These are phyloP conservation scores for Tylopilus plumbeoviolaceoides DNA, from an alignment of 768 basidiomycete genomes.

Conservation along the genomic window DNA sequence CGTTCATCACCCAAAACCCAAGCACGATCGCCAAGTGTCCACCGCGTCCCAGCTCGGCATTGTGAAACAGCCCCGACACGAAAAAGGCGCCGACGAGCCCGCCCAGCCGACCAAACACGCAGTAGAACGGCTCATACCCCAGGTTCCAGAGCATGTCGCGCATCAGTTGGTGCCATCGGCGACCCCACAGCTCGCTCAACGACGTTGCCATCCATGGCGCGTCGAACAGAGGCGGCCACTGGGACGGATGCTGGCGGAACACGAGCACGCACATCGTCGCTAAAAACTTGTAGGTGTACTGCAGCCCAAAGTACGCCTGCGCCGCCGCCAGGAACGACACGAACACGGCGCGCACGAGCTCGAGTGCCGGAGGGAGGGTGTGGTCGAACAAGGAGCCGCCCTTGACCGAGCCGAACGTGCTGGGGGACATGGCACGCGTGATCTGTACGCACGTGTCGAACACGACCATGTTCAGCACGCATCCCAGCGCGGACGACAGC, in stretches of 20 bases:
- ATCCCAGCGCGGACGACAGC: background rate
- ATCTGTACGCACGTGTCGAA: conserved; percentile 15
- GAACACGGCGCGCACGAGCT: conserved; percentile 36
- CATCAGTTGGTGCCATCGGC: conserved; percentile 65
- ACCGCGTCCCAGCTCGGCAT: conserved; percentile 46
- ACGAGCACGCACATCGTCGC: conserved; percentile 44
- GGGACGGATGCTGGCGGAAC: conserved; percentile 42
- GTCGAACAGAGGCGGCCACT: conserved; percentile 63
- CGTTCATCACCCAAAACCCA: conserved; percentile 55
- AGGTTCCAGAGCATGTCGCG: conserved; percentile 49
- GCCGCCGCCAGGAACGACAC: conserved; percentile 44
- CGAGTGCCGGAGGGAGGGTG: conserved; percentile 28
- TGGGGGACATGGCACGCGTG: conserved; percentile 33
- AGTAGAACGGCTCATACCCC: conserved; percentile 42
- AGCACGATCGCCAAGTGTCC: conserved; percentile 38
- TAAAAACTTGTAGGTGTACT: conserved; percentile 37
- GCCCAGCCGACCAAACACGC: conserved; percentile 46
- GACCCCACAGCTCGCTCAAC: conserved; percentile 57
- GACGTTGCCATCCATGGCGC: conserved; percentile 55
- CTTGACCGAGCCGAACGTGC: conserved; percentile 32
- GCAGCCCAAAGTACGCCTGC: conserved; percentile 43
- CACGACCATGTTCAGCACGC: conserved; percentile 9
- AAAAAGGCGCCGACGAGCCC: conserved; percentile 55
- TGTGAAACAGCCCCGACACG: conserved; percentile 55
- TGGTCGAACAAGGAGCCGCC: conserved; percentile 36